phyloP scores from a whole-genome alignment of 2,329 filamentous ascomycete species.

The Blastomyces gilchristii region DNA sequence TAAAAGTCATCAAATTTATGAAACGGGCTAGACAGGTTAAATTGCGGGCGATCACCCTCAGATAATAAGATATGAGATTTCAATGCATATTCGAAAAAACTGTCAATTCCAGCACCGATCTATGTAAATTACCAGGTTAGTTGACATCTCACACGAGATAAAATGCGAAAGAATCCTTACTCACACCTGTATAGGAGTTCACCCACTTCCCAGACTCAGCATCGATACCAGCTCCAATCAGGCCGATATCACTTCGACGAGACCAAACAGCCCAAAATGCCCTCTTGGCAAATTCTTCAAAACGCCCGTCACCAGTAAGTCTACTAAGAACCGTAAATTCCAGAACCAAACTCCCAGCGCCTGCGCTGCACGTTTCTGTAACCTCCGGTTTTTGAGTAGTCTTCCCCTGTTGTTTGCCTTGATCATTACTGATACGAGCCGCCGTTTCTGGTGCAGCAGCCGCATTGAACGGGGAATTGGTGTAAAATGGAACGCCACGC shows the following conservation, averaged over 20 bases:
- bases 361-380: constrained; percentile 93
- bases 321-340: constrained; percentile 88
- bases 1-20: constrained; percentile 54
- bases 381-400: constrained; percentile 47
- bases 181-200: constrained; percentile 65
- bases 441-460: constrained; percentile 15
- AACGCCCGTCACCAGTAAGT: constrained; percentile 74
- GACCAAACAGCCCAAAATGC: constrained; percentile 98
- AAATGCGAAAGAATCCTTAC: constrained; percentile 15
- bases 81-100: constrained; percentile 96
- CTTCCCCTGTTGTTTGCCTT: not conserved
- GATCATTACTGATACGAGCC: not conserved
- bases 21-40: constrained; percentile 33
- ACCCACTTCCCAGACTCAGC: constrained; percentile 87
- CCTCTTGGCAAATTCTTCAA: constrained; percentile 78
- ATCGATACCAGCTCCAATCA: constrained; percentile 87
- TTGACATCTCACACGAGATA: constrained; percentile 5
- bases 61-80: constrained; percentile 89
- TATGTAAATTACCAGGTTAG: constrained; percentile 18
- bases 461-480: constrained; percentile 68
- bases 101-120: constrained; percentile 93
- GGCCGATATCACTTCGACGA: constrained; percentile 68
- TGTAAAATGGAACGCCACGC: constrained; percentile 83
- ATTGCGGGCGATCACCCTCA: constrained; percentile 44
- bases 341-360: constrained; percentile 87